A percentile compares a stretch with the other conserved stretches of the same genome.
phyloP scores from a whole-genome alignment of 768 basidiomycete genomes.

The Astraeus odoratus region DNA sequence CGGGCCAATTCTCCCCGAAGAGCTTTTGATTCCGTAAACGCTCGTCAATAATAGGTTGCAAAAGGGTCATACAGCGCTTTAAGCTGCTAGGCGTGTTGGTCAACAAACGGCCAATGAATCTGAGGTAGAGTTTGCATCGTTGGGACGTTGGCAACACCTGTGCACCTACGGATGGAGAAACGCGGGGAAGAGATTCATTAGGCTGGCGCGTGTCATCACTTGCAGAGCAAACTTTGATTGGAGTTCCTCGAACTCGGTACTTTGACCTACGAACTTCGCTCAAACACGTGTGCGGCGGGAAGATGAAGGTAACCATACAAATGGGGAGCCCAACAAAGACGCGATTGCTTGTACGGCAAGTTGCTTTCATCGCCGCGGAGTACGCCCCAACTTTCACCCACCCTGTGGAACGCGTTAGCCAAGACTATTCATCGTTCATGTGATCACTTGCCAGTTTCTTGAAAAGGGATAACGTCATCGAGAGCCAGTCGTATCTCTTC shows the following conservation, averaged over 20 bases:
- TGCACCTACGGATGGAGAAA: conserved; percentile 28
- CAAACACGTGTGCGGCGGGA: conserved; percentile 3
- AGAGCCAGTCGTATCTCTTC: conserved; percentile 29
- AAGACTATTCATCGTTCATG: conserved; percentile 6
- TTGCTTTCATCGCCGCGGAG: conserved; percentile 24
- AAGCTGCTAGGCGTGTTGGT: conserved; percentile 28
- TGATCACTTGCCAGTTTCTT: conserved; percentile 13
- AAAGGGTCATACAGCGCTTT: conserved; percentile 21
- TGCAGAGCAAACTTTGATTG: conserved; percentile 29
- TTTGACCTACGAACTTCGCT: conserved; percentile 25
- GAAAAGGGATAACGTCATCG: conserved; percentile 20
- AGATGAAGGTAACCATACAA: conserved; percentile 22
- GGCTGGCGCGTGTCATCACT: conserved; percentile 24
- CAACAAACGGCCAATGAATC: conserved; percentile 27
- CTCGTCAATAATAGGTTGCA: conserved; percentile 28
- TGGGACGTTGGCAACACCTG: conserved; percentile 2
- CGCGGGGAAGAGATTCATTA: conserved; percentile 30
- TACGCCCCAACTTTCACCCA: conserved; percentile 25
- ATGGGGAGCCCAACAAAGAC: conserved; percentile 33
- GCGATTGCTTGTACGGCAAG: conserved; percentile 34
- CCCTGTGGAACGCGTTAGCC: conserved; percentile 12
- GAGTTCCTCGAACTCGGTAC: conserved; percentile 29
- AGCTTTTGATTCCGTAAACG: conserved; percentile 21
- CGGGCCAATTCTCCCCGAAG: conserved; percentile 21
- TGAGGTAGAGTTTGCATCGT: conserved; percentile 14